phyloP scores from a whole-genome alignment of 305 asterid species.

The Coffea humblotiana region DNA sequence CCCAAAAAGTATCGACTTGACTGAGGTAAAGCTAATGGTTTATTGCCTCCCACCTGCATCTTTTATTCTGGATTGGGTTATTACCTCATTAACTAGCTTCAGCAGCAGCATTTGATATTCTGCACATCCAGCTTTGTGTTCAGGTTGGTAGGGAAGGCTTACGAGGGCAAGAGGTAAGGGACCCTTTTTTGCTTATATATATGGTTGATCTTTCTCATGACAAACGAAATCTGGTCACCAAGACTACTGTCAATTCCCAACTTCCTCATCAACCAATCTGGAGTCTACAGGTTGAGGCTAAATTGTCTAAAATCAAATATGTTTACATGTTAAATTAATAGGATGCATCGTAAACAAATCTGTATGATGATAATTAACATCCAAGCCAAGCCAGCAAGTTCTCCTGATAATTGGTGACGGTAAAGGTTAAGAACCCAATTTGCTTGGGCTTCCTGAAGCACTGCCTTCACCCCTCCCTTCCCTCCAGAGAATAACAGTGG shows the following conservation, averaged over 20 bases:
- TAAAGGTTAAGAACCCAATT: background rate
- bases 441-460: background rate
- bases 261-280: background rate
- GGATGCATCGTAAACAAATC: background rate
- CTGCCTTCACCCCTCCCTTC: too few species aligned
- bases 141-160: conserved; percentile 10
- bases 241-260: background rate
- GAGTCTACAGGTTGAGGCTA: background rate
- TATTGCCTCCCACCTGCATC: background rate
- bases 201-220: background rate
- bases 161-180: background rate
- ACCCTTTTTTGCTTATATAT: background rate
- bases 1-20: background rate
- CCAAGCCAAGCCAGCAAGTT: background rate
- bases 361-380: background rate
- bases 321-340: background rate
- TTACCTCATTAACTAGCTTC: background rate
- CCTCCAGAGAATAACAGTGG: background rate
- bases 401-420: background rate
- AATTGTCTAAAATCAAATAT: background rate
- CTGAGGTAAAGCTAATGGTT: conserved; percentile 2
- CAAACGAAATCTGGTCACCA: background rate
- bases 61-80: background rate
- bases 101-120: background rate
- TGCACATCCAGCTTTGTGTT: conserved; percentile 14